Conservation (phyloP, 768 basidiomycete species). For the Artomyces pyxidatus region DNA sequence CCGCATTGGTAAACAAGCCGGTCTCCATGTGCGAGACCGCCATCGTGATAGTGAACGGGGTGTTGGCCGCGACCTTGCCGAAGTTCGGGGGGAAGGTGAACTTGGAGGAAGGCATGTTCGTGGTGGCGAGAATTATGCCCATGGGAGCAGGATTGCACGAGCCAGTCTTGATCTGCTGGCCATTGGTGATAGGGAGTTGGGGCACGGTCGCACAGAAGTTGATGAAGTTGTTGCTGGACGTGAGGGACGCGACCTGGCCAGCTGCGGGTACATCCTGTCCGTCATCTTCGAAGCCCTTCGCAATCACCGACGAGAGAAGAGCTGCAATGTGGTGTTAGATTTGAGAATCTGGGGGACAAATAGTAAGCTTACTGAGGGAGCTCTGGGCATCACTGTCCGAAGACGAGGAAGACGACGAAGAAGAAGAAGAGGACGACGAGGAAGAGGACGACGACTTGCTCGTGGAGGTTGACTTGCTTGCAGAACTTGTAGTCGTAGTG, state of each 20-base stretch:
- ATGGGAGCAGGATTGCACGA: constrained; percentile 58
- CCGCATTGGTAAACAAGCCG: constrained; percentile 51
- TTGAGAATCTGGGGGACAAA: neutral
- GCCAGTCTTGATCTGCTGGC: constrained; percentile 39
- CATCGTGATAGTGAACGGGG: constrained; percentile 45
- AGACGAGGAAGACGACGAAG: neutral
- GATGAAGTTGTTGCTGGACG: constrained; percentile 68
- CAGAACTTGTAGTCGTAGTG: neutral
- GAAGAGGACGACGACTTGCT: neutral
- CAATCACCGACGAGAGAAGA: constrained; percentile 42
- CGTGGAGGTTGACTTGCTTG: neutral
- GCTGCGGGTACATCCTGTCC: constrained; percentile 31
- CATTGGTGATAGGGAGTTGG: constrained; percentile 49
- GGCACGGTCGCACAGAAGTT: constrained; percentile 49
- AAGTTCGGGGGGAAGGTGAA: constrained; percentile 43
- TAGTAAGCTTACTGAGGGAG: too few relatives aligned
- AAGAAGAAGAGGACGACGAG: neutral
- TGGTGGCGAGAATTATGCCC: constrained; percentile 44
- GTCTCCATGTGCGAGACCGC: constrained; percentile 36
- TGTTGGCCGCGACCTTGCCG: constrained; percentile 34
- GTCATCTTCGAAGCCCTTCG: constrained; percentile 41
- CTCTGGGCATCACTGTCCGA: neutral
- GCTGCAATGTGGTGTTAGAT: constrained; percentile 14
- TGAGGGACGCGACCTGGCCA: constrained; percentile 49
- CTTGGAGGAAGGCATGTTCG: constrained; percentile 47